These are phyloP conservation scores for Globisporangium polare DNA, from an alignment of 352 stramenopile genomes.

Conservation along the genomic window DNA sequence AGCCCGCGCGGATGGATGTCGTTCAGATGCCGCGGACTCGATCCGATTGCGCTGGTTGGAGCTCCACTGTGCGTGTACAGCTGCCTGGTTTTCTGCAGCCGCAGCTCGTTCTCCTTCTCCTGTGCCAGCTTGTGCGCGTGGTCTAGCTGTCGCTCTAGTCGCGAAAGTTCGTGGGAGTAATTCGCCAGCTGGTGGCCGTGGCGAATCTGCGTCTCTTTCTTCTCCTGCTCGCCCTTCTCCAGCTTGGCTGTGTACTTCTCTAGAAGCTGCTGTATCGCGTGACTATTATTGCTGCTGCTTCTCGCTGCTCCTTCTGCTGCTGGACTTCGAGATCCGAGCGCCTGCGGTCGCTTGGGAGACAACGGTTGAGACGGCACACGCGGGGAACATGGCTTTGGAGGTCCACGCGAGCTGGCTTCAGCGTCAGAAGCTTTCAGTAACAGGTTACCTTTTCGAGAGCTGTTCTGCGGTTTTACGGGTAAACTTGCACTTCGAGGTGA, in stretches of 20 bases:
- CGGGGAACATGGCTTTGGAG: neutral
- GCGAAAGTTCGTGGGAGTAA: constrained; percentile 61
- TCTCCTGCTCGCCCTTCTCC: constrained; percentile 47
- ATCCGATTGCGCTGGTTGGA: neutral
- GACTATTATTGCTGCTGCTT: neutral
- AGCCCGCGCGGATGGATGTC: constrained; percentile 3
- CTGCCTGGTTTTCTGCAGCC: constrained; percentile 47
- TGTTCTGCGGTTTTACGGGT: neutral
- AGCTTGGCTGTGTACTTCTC: constrained; percentile 30
- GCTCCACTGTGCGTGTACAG: constrained; percentile 29
- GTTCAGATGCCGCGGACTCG: neutral
- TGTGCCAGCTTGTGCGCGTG: constrained; percentile 37
- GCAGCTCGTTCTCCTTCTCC: constrained; percentile 58
- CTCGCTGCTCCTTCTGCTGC: neutral
- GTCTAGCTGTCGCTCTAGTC: constrained; percentile 66
- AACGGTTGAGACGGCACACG: neutral
- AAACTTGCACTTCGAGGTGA: neutral
- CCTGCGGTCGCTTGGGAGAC: neutral
- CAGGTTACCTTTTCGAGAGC: neutral
- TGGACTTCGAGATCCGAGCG: neutral
- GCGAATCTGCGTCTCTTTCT: constrained; percentile 33
- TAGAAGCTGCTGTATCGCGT: constrained; percentile 15
- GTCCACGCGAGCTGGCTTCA: neutral
- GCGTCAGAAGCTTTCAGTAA: neutral
- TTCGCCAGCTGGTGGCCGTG: constrained; percentile 65